Percentiles rank a stretch among this genome's conserved stretches.
phyloP scores from a whole-genome alignment of 768 basidiomycete species.

The Hericium rajendrae region DNA sequence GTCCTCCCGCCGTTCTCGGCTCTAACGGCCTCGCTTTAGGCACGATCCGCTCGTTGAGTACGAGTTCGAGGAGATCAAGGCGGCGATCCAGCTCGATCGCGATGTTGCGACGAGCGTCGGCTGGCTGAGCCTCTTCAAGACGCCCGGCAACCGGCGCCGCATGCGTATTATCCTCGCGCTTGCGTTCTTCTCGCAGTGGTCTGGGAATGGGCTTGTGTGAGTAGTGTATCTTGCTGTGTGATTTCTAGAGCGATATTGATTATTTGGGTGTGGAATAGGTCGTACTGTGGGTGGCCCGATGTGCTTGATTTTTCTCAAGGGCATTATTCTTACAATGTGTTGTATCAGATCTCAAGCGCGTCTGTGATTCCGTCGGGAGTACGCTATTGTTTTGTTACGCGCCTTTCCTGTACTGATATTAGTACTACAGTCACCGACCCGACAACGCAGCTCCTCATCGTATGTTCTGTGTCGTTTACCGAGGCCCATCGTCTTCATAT shows the following conservation, averaged over 20 bases:
- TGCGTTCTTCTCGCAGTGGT: constrained; percentile 24
- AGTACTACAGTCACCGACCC: background rate
- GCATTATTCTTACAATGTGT: background rate
- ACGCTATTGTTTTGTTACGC: background rate
- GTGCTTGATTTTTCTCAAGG: background rate
- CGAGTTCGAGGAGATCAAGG: constrained; percentile 29
- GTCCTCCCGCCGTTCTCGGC: background rate
- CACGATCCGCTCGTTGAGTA: constrained; percentile 16
- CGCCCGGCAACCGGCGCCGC: constrained; percentile 24
- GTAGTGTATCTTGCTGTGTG: background rate
- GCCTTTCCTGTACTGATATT: background rate
- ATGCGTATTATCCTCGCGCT: constrained; percentile 24
- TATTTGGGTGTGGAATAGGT: background rate
- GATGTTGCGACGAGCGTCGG: constrained; percentile 12
- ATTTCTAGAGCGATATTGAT: background rate
- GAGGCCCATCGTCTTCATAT: constrained; percentile 35
- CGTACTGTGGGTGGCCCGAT: background rate
- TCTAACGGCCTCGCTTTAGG: background rate
- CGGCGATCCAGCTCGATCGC: constrained; percentile 24
- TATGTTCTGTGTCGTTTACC: background rate
- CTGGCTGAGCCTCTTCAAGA: constrained; percentile 22
- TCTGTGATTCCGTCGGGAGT: background rate
- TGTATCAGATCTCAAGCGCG: background rate
- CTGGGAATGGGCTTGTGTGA: constrained; percentile 23
- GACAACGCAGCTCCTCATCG: background rate